Conservation (phyloP, 192 early-diverging fungal species). For the Allomyces javanicus region DNA sequence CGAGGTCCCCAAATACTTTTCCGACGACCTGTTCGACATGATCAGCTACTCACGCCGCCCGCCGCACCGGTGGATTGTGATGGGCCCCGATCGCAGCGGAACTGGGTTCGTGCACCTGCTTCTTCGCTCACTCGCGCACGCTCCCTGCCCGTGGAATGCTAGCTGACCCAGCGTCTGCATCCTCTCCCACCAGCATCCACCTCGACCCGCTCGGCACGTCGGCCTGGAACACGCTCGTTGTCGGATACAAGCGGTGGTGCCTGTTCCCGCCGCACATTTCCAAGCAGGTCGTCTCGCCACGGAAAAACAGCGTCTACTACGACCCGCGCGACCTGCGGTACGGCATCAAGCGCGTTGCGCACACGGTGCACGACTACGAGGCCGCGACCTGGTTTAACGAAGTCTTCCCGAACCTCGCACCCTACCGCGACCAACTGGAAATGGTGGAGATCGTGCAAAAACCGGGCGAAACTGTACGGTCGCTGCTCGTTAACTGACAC, state of each 20-base stretch:
- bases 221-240: conserved; percentile 57
- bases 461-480: conserved; percentile 39
- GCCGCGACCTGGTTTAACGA: conserved; percentile 52
- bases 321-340: not conserved
- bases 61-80: conserved; percentile 59
- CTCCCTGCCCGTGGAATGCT: too few relatives aligned
- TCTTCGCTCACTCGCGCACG: too few relatives aligned
- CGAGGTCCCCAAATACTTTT: conserved; percentile 45
- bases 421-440: conserved; percentile 28
- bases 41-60: conserved; percentile 19
- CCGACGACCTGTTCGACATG: conserved; percentile 44
- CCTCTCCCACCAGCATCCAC: conserved; percentile 12
- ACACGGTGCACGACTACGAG: conserved; percentile 29
- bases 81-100: conserved; percentile 47
- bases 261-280: conserved; percentile 52
- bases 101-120: conserved; percentile 25
- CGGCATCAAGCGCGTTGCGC: conserved; percentile 3
- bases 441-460: conserved; percentile 48
- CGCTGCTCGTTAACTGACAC: too few relatives aligned
- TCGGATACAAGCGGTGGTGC: conserved; percentile 56
- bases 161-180: too few relatives aligned
- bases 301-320: conserved; percentile 18
- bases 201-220: conserved; percentile 58
- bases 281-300: conserved; percentile 32
- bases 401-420: conserved; percentile 29